phyloP scores from a whole-genome alignment of 1,139 yeast species.

The Yamadazyma pseudoaaseri region DNA sequence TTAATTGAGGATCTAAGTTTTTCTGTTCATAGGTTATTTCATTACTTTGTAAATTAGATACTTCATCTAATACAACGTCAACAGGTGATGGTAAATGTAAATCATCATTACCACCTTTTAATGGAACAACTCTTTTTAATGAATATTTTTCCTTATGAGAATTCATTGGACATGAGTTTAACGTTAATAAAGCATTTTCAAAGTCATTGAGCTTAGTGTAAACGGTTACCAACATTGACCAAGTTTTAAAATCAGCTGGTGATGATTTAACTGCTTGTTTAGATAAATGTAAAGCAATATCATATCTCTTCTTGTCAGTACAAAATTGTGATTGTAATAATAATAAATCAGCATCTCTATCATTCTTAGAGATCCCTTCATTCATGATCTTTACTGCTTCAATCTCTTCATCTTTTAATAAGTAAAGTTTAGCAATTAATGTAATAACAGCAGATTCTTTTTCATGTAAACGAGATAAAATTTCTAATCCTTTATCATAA shows the following conservation, averaged over 20 bases:
- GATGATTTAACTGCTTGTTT: constrained; percentile 73
- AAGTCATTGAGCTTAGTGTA: constrained; percentile 72
- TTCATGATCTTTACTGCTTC: constrained; percentile 70
- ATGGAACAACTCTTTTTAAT: constrained; percentile 58
- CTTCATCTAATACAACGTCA: constrained; percentile 71
- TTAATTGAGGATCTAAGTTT: constrained; percentile 64
- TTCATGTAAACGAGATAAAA: constrained; percentile 41
- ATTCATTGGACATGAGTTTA: constrained; percentile 93
- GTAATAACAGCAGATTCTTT: constrained; percentile 54
- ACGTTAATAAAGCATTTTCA: constrained; percentile 73
- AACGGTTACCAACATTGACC: constrained; percentile 74
- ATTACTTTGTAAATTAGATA: constrained; percentile 52
- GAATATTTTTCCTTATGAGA: constrained; percentile 61
- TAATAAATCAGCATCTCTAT: constrained; percentile 61
- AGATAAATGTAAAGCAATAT: constrained; percentile 74
- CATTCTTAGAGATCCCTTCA: constrained; percentile 54
- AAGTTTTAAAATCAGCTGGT: constrained; percentile 81
- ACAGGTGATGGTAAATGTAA: constrained; percentile 75
- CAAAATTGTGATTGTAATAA: constrained; percentile 73
- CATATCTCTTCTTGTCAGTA: constrained; percentile 60
- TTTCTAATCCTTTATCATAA: constrained; percentile 57
- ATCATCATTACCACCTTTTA: constrained; percentile 51
- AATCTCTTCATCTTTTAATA: constrained; percentile 69
- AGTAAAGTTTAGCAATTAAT: constrained; percentile 53
- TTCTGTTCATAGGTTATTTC: constrained; percentile 52